A percentile compares a stretch with the other conserved stretches of the same genome.
Evolutionary conservation across 495 filamentous ascomycete genomes (phyloP).

Genomic region (Podospora pseudopauciseta): DNA sequence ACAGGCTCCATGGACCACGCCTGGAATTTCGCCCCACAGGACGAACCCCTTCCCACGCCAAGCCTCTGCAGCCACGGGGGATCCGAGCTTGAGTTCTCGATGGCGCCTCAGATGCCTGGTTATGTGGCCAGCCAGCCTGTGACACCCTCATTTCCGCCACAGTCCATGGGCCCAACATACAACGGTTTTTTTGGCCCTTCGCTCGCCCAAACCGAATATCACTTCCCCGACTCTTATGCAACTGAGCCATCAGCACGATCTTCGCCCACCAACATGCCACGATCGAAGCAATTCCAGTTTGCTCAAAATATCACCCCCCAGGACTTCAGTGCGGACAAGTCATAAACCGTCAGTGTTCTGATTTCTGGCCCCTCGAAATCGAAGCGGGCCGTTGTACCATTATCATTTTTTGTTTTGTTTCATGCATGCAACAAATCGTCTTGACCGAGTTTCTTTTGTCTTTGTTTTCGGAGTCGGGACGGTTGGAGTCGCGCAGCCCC

Average conservation of each 20-base stretch:
- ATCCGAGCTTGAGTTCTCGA: conserved; percentile 41
- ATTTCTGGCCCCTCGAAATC: conserved; percentile 4
- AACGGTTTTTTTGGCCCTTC: conserved; percentile 29
- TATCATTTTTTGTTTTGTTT: background rate
- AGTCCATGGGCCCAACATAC: conserved; percentile 37
- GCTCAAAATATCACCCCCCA: conserved; percentile 49
- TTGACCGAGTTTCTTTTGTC: background rate
- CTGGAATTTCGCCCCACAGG: conserved; percentile 35
- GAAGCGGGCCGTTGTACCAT: conserved; percentile 15
- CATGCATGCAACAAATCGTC: background rate
- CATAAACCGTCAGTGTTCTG: conserved; percentile 1
- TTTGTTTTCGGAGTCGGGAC: background rate
- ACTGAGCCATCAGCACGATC: conserved; percentile 40
- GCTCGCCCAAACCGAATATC: conserved; percentile 38
- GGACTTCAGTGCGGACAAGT: conserved; percentile 37
- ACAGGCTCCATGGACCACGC: conserved; percentile 26
- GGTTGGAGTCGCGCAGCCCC: background rate
- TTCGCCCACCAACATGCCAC: conserved; percentile 37
- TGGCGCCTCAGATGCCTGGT: conserved; percentile 36
- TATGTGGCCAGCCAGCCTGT: conserved; percentile 43
- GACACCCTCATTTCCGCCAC: conserved; percentile 40
- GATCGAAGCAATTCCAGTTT: conserved; percentile 47
- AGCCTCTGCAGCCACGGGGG: conserved; percentile 41
- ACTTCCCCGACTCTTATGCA: conserved; percentile 42
- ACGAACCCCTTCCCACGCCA: conserved; percentile 44